Evolutionary conservation across 2,329 filamentous ascomycete genomes (phyloP).

Genomic region (Phyllosticta citrichinensis): DNA sequence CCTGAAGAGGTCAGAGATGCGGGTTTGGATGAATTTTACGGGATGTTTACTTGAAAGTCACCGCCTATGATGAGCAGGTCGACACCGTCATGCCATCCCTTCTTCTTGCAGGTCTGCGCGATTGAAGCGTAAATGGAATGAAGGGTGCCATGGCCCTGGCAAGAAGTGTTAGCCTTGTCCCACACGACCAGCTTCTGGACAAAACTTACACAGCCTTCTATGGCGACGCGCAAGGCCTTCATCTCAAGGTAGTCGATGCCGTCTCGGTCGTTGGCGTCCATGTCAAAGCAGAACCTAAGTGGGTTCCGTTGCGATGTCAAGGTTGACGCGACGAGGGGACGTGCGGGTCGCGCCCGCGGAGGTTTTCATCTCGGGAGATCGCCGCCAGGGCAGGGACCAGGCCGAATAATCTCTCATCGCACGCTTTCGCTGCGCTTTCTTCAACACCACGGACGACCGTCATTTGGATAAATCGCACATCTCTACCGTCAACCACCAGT

Average conservation of each 20-base stretch:
- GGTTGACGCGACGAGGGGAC: not conserved
- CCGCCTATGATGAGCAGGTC: conserved; percentile 92
- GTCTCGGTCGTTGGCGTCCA: not conserved
- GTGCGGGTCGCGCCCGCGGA: not conserved
- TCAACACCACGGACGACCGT: not conserved
- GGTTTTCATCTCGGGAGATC: not conserved
- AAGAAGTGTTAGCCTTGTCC: not conserved
- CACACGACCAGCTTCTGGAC: not conserved
- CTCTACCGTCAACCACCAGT: not conserved
- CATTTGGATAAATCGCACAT: not conserved
- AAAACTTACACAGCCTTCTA: conserved; percentile 71
- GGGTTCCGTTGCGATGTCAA: not conserved
- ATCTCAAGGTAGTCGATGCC: not conserved
- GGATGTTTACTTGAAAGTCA: conserved; percentile 66
- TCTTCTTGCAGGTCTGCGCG: conserved; percentile 54
- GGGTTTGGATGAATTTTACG: not conserved
- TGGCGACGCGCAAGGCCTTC: conserved; percentile 54
- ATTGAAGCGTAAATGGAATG: conserved; percentile 85
- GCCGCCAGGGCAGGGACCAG: not conserved
- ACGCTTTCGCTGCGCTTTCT: not conserved
- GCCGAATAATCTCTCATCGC: not conserved
- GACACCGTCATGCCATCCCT: conserved; percentile 63
- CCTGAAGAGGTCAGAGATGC: conserved; percentile 37
- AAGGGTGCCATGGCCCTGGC: conserved; percentile 78
- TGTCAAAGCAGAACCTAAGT: too few relatives aligned